Conservation (phyloP, 805 yeast genomes). For the Kurtzmaniella fragi region DNA sequence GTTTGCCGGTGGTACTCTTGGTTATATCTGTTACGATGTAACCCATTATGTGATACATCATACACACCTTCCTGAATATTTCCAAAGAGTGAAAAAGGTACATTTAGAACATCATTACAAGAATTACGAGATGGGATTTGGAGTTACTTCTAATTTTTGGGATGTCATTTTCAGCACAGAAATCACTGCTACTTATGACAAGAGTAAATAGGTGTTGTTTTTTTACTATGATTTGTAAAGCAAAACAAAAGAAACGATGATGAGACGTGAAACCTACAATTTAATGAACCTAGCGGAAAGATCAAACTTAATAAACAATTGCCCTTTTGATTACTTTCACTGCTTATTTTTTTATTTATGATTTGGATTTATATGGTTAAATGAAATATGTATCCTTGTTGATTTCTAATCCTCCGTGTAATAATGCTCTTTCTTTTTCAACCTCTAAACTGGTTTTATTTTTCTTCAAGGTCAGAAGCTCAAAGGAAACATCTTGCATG, state of each 20-base stretch:
- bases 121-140: slow-evolving; percentile 94
- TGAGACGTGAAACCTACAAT: not conserved
- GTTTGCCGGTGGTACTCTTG: slow-evolving; percentile 93
- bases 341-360: not conserved
- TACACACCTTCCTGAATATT: slow-evolving; percentile 66
- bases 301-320: no score
- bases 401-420: no score
- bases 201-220: slow-evolving; percentile 19
- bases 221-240: no score
- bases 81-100: slow-evolving; percentile 78
- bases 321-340: not conserved
- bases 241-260: not conserved
- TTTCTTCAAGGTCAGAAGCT: no score
- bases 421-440: no score
- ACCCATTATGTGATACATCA: slow-evolving; percentile 96
- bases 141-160: slow-evolving; percentile 94
- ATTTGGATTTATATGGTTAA: not conserved
- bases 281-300: not conserved
- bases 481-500: no score
- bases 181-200: slow-evolving; percentile 48
- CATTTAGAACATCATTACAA: slow-evolving; percentile 98
- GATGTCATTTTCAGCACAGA: slow-evolving; percentile 86
- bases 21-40: slow-evolving; percentile 86
- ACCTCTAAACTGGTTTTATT: no score
- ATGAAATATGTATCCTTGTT: no score